phyloP scores from a whole-genome alignment of 371 early-diverging fungal species.

The Fennellomyces sp. region DNA sequence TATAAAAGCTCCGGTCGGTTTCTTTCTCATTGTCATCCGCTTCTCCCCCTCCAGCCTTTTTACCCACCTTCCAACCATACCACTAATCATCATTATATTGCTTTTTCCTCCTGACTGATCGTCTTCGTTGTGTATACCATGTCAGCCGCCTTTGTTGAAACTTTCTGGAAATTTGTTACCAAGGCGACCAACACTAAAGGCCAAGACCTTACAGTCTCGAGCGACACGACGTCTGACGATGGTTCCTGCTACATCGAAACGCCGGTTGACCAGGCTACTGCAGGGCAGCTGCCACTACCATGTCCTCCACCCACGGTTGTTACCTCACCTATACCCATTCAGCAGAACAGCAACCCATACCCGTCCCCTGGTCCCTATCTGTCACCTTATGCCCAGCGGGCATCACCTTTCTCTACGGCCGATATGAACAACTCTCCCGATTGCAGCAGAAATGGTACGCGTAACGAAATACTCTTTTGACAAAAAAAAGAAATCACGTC shows the following conservation, averaged over 20 bases:
- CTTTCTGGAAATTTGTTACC: background rate
- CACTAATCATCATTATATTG: background rate
- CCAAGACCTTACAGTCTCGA: background rate
- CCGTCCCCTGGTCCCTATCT: background rate
- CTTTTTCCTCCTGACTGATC: background rate
- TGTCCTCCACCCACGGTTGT: background rate
- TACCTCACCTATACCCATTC: slow-evolving; percentile 1
- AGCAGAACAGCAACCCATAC: background rate
- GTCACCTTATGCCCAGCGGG: background rate
- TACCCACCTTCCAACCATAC: background rate
- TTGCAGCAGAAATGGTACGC: background rate
- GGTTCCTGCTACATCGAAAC: background rate
- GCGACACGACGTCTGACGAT: background rate
- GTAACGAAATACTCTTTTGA: background rate
- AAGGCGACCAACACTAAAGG: background rate
- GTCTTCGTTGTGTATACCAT: background rate
- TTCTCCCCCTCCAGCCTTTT: background rate
- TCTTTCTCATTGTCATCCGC: background rate
- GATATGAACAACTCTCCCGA: background rate
- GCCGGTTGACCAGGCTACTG: background rate
- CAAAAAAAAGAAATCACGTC: background rate
- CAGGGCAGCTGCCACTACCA: background rate
- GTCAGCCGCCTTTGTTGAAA: background rate
- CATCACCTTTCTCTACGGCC: background rate
- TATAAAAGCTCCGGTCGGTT: background rate